These are phyloP conservation scores for Cicer arietinum DNA, from an alignment of 306 rosid species.

Conservation along the genomic window DNA sequence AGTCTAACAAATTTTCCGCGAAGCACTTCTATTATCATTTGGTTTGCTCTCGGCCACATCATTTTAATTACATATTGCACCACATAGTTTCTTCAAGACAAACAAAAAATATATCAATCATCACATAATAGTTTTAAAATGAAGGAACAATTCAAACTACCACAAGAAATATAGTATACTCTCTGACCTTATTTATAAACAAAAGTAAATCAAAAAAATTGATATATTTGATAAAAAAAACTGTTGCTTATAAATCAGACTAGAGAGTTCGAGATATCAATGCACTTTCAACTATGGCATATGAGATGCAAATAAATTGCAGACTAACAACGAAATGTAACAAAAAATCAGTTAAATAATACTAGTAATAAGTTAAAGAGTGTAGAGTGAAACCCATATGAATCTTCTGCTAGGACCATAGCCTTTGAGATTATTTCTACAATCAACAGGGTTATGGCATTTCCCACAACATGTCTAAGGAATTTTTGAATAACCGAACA, in stretches of 20 bases:
- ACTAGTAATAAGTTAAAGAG: not conserved
- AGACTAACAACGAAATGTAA: no score
- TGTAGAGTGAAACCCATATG: slow-evolving; percentile 50
- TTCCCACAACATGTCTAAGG: not conserved
- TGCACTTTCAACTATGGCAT: no score
- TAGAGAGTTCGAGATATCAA: no score
- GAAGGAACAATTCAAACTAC: not conserved
- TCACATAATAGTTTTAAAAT: not conserved
- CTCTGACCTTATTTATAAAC: no score
- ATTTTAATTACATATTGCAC: slow-evolving; percentile 44
- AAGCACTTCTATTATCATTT: slow-evolving; percentile 18
- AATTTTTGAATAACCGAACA: slow-evolving; percentile 46
- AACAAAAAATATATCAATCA: not conserved
- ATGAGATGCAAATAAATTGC: no score
- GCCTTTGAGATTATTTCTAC: slow-evolving; percentile 16
- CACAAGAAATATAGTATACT: no score
- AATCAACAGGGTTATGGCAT: not conserved
- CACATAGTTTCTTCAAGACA: slow-evolving; percentile 54
- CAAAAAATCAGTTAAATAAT: not conserved
- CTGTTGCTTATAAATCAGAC: no score
- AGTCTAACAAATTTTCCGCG: slow-evolving; percentile 32
- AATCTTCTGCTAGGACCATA: slow-evolving; percentile 42
- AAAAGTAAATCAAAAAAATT: no score
- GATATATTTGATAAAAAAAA: no score
- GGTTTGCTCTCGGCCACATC: not conserved